Evolutionary conservation across 148 eudicot species (phyloP).

Genomic region (Cornus controversa): DNA sequence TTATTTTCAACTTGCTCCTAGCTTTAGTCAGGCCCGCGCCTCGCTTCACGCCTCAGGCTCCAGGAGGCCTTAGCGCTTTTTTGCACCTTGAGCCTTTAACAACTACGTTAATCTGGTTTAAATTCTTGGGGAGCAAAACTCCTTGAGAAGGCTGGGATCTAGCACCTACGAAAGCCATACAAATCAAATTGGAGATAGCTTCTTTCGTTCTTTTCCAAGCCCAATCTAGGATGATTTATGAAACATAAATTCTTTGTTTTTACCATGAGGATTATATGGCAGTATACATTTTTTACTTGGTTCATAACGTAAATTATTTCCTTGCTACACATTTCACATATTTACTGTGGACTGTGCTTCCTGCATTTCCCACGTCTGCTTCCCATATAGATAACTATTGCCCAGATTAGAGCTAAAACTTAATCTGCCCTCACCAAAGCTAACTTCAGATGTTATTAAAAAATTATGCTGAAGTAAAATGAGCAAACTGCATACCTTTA

Average conservation of each 20-base stretch:
- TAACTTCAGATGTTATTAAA: background rate
- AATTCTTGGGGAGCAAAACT: too few relatives aligned
- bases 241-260: too few relatives aligned
- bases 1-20: too few relatives aligned
- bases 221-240: background rate
- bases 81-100: too few relatives aligned
- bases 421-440: background rate
- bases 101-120: too few relatives aligned
- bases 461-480: background rate
- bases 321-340: background rate
- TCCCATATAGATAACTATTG: background rate
- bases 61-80: too few relatives aligned
- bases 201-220: too few relatives aligned
- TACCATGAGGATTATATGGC: background rate
- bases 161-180: background rate
- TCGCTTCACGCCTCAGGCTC: too few relatives aligned
- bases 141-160: background rate
- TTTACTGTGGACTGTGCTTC: background rate
- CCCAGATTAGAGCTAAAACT: background rate
- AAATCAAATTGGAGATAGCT: too few relatives aligned
- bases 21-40: too few relatives aligned
- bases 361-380: background rate
- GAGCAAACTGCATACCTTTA: conserved; percentile 55
- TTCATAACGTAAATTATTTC: background rate
- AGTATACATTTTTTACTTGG: background rate